Evolutionary conservation across 1,139 yeast species (phyloP).

Genomic region (Yamadazyma dendronema): DNA sequence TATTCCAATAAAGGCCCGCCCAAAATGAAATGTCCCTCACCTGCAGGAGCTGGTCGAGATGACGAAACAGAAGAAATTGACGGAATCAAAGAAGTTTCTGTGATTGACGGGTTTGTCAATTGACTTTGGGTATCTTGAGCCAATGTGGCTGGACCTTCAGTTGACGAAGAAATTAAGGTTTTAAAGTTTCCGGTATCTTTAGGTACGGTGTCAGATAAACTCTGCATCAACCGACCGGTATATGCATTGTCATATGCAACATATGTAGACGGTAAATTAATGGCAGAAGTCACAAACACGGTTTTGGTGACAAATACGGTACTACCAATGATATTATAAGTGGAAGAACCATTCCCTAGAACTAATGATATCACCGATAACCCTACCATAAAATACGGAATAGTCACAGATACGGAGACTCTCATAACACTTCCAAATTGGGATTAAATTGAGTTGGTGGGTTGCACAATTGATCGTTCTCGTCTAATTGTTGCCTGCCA

Average conservation of each 20-base stretch:
- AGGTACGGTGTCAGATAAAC: neutral
- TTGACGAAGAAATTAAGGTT: neutral
- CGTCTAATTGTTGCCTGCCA: neutral
- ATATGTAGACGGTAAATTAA: too few species aligned
- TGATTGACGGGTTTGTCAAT: too few species aligned
- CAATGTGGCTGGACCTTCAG: neutral
- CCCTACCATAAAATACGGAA: neutral
- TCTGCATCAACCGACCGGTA: neutral
- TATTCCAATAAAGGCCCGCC: conserved; percentile 3
- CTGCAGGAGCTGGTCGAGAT: neutral
- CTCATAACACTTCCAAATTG: conserved; percentile 1
- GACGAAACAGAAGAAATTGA: too few species aligned
- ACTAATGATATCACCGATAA: neutral
- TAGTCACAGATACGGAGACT: too few species aligned
- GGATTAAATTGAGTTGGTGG: neutral
- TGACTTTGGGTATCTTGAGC: too few species aligned
- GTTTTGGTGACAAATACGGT: conserved; percentile 4
- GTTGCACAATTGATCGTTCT: neutral
- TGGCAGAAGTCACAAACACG: neutral
- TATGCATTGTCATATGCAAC: neutral
- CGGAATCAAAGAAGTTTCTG: too few species aligned
- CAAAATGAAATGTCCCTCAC: conserved; percentile 9
- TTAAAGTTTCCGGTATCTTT: neutral
- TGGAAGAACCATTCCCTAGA: neutral
- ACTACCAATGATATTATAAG: neutral